Conservation (phyloP, 2,329 filamentous ascomycete species). For the Paecilomyces dactylethromorphus region DNA sequence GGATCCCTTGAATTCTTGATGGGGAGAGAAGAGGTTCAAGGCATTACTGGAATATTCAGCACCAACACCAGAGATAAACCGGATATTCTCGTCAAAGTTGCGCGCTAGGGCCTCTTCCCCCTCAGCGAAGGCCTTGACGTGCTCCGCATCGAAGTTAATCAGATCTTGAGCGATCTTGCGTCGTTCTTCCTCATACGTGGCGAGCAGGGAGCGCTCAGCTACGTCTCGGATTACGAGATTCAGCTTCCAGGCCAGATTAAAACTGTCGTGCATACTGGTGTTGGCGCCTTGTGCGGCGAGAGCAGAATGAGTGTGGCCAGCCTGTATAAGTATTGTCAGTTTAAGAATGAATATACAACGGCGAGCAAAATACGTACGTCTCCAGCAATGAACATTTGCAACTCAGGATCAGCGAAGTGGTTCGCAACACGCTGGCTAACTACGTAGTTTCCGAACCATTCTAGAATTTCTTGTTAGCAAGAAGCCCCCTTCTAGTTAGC, state of each 20-base stretch:
- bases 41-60: conserved; percentile 60
- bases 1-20: conserved; percentile 27
- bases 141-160: conserved; percentile 31
- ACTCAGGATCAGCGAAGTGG: conserved; percentile 36
- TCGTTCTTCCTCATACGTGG: conserved; percentile 24
- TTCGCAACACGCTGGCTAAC: conserved; percentile 44
- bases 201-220: conserved; percentile 14
- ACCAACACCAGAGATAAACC: conserved; percentile 67
- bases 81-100: conserved; percentile 65
- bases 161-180: conserved; percentile 24
- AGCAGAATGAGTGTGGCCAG: conserved; percentile 25
- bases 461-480: conserved; percentile 9
- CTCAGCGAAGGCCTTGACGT: conserved; percentile 48
- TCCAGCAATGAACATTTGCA: conserved; percentile 43
- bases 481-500: not conserved
- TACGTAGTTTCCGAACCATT: conserved; percentile 48
- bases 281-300: conserved; percentile 29
- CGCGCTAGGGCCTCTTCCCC: conserved; percentile 59
- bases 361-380: conserved; percentile 27
- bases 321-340: conserved; percentile 7
- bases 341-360: not conserved
- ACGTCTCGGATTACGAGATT: conserved; percentile 20
- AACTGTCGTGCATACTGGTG: conserved; percentile 30
- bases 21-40: conserved; percentile 53
- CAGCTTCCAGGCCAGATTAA: conserved; percentile 31